Base-by-base conservation (phyloP, 129 eudicot genomes). In the Glebionis coronaria region DNA sequence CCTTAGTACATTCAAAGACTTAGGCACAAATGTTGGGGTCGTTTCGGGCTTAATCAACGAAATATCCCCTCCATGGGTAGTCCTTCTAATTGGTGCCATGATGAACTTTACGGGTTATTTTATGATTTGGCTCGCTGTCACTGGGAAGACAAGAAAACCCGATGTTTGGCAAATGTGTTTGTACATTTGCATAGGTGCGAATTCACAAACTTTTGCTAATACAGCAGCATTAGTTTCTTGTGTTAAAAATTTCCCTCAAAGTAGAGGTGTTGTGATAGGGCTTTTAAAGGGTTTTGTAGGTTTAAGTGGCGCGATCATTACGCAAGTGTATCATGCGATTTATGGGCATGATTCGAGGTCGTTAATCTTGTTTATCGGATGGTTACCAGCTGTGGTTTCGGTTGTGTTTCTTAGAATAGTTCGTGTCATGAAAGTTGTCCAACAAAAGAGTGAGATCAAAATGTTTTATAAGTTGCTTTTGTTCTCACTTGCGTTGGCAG, bases 31-130 rank as follows among this genome's bases (percentile, higher is more conserved):
- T 56, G 73, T 88, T 13, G 95, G 88, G 4, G 58, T 88, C 10
- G 28, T 82, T 4, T 72, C 96, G 1, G 96, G 91, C n/a, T 71
- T 88, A 13, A 72, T 85, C 74, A 85, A 82, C 50, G 96, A 88
- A 46, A 60, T 88, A 21, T 51, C 85, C 0, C 96, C 96, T 20
- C 91, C 91, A 4, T 88, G 96, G 96, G 82, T 82, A 0, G 89
- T 88, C 13, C 88, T 84, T 65, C 47, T 67, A 13, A 44, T 88
- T 27, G 96, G 96, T 15, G 83, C 90, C 11, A 19, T 68, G 67
- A 75, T 85, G 84, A 88, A 88, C 73, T 82, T 88, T 44, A 70
- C 78, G 19, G 96, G 96, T 56, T 88, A 88, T 73, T 82, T 88
- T 78, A 80, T 82, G 86, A 85, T 88, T 3, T 88, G 96, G 91